Evolutionary conservation across 140 eudicot species (phyloP).

Genomic region (Erigeron philadelphicus): DNA sequence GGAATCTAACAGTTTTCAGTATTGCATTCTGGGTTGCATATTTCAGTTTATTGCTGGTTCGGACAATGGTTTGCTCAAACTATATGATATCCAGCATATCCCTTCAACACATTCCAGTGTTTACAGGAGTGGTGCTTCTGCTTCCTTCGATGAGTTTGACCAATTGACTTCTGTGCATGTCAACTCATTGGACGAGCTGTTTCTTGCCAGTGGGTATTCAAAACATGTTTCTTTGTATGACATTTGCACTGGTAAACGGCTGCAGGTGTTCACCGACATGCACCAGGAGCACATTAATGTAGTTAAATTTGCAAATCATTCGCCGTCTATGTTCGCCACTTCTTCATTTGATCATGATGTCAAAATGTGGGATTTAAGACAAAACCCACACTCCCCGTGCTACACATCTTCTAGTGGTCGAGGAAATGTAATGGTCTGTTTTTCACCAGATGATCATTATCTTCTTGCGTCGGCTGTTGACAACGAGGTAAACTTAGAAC

Average conservation of each 20-base stretch:
- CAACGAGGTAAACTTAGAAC: constrained; percentile 61
- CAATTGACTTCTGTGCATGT: constrained; percentile 94
- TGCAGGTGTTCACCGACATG: constrained; percentile 80
- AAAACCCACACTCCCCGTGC: constrained; percentile 68
- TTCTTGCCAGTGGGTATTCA: constrained; percentile 94
- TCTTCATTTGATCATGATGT: constrained; percentile 93
- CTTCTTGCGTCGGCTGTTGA: constrained; percentile 93
- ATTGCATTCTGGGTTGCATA: constrained; percentile 10
- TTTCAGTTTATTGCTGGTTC: constrained; percentile 94
- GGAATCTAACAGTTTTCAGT: background rate
- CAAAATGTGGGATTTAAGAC: constrained; percentile 98
- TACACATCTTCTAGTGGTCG: constrained; percentile 64
- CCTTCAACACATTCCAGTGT: constrained; percentile 36
- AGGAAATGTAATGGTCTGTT: constrained; percentile 96
- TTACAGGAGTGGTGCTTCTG: constrained; percentile 32
- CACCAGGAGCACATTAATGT: constrained; percentile 82
- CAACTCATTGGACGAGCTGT: constrained; percentile 74
- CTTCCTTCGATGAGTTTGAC: constrained; percentile 74
- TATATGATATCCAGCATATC: constrained; percentile 55
- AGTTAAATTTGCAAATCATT: constrained; percentile 81
- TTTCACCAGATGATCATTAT: constrained; percentile 90
- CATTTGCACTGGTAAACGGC: constrained; percentile 61
- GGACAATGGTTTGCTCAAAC: constrained; percentile 78
- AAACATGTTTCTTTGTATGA: constrained; percentile 79
- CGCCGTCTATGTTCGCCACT: constrained; percentile 83